These are phyloP conservation scores for Polygonum maritimum DNA, from an alignment of 148 eudicot species.

Conservation along the genomic window DNA sequence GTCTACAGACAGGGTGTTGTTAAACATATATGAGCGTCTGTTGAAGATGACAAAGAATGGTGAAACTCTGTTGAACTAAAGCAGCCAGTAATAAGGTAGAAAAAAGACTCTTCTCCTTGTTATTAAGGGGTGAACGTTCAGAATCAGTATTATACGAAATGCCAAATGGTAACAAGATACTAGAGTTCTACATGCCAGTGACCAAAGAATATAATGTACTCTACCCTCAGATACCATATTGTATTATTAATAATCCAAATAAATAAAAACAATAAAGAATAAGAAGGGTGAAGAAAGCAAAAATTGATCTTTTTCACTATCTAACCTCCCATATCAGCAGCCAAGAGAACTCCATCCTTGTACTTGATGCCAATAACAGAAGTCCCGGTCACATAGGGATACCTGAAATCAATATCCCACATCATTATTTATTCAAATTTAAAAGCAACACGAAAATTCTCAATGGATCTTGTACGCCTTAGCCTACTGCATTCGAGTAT, in stretches of 20 bases:
- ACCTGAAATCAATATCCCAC: slow-evolving; percentile 27
- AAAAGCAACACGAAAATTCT: not conserved
- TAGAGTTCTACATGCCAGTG: not conserved
- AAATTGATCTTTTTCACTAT: not conserved
- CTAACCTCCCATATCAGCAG: slow-evolving; percentile 99
- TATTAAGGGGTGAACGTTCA: not conserved
- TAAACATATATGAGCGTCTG: not conserved
- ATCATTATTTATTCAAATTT: not conserved
- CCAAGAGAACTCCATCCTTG: slow-evolving; percentile 94
- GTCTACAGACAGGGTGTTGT: no score
- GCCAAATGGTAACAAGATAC: not conserved
- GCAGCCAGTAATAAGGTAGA: not conserved
- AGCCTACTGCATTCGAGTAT: not conserved
- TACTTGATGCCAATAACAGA: slow-evolving; percentile 90
- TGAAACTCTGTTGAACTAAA: not conserved
- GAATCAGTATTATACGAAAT: not conserved
- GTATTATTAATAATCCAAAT: not conserved
- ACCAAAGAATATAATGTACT: not conserved
- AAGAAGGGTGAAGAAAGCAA: no score
- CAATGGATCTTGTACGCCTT: not conserved
- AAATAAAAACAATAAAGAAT: not conserved
- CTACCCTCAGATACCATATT: not conserved
- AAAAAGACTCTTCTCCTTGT: not conserved
- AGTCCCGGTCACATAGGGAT: slow-evolving; percentile 87
- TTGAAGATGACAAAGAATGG: not conserved